Evolutionary conservation across 208 protist species (phyloP), one percentile per base, ranked within the genome.

Genomic region (Acanthamoeba castellanii): DNA sequence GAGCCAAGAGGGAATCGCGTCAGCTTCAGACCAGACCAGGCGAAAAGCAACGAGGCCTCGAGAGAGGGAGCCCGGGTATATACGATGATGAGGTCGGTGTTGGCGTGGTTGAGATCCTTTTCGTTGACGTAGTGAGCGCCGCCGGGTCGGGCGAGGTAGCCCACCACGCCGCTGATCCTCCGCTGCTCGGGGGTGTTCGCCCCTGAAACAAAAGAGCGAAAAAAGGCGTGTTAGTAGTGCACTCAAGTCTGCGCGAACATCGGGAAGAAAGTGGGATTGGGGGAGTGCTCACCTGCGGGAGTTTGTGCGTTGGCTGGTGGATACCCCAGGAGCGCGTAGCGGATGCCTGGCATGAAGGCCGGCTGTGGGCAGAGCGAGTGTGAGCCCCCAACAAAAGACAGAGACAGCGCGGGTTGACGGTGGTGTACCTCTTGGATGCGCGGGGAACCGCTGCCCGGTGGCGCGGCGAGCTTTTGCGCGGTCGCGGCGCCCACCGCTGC

Each of bases 21-120:
- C 27, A 9, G 5, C 2, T n/a, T 76, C 13, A 27, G 4, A 8
- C n/a, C n/a, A 37, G 27, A 11, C 66, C 13, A 7, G 20, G 66
- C 66, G 66, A 37, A 8, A 37, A 30, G 16, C 11, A 55, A 50
- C 42, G 76, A 82, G 37, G 8, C 7, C 5, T 52, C 7, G 74
- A 9, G 74, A 37, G 55, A 4, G 32, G 16, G 81, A 18, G 55
- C 25, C 1, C 2, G 11, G 22, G 50, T 1, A 92, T 57, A n/a
- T 74, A 92, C 85, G 37, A 92, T 25, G 45, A 92, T 92, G 32
- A 92, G 34, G 85, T 92, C 61, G 11, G 45, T 72, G 32, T 92
- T 55, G 45, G 85, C 20, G 37, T 66, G 61, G 22, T 3, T 52
- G 22, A 92, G 52, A n/a, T 92, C 85, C 59, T 92, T 92, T 27